phyloP scores from a whole-genome alignment of 768 basidiomycete species.

The Rhizopogon sp. region DNA sequence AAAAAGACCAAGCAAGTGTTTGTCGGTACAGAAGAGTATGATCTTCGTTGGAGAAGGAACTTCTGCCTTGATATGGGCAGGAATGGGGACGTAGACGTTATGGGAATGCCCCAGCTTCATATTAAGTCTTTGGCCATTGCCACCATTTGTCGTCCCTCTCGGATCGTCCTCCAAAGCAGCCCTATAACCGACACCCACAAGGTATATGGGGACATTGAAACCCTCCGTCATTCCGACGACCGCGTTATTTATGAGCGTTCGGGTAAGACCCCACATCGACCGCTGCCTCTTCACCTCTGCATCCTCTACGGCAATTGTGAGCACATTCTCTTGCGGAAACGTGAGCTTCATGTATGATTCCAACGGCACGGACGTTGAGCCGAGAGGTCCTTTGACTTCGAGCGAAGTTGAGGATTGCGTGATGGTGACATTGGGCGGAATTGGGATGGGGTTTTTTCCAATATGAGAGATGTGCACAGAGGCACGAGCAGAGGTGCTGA shows the following conservation, averaged over 20 bases:
- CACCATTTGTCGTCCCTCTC: conserved; percentile 49
- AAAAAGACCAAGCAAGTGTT: conserved; percentile 83
- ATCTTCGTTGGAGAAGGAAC: conserved; percentile 85
- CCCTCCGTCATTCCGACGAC: conserved; percentile 87
- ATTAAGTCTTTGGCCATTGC: conserved; percentile 65
- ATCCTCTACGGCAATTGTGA: conserved; percentile 46
- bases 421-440: conserved; percentile 46
- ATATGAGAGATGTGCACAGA: conserved; percentile 52
- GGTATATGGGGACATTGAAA: conserved; percentile 74
- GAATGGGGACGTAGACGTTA: conserved; percentile 78
- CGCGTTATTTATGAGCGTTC: conserved; percentile 86
- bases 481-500: conserved; percentile 47
- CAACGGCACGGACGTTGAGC: conserved; percentile 42
- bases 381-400: conserved; percentile 56
- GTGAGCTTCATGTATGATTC: conserved; percentile 40
- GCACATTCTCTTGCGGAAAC: conserved; percentile 25
- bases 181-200: conserved; percentile 95
- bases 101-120: conserved; percentile 95
- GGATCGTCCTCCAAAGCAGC: conserved; percentile 82
- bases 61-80: conserved; percentile 73
- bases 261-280: conserved; percentile 93
- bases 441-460: conserved; percentile 53
- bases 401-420: conserved; percentile 30
- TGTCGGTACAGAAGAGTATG: conserved; percentile 76
- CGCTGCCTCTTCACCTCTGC: conserved; percentile 71